phyloP scores from a whole-genome alignment of 2,329 filamentous ascomycete species.

The Simplicillium aogashimaense region DNA sequence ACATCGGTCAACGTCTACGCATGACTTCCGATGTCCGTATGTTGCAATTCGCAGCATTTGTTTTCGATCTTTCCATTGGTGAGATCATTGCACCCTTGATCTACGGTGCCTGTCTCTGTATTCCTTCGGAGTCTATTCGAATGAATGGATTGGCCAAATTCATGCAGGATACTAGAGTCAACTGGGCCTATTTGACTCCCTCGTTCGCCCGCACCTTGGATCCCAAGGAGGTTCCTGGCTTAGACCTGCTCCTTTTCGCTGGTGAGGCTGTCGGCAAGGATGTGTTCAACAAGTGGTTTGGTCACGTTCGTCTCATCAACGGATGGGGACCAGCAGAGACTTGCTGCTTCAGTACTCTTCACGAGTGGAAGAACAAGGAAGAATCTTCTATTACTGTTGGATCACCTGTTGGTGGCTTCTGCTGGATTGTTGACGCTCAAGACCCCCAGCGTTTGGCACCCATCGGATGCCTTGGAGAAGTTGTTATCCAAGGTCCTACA shows the following conservation, averaged over 20 bases:
- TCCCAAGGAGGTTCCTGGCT: not conserved
- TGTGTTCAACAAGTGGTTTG: not conserved
- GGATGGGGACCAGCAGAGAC: slow-evolving; percentile 4
- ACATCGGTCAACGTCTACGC: slow-evolving; percentile 4
- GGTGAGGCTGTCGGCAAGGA: slow-evolving; percentile 1
- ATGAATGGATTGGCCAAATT: slow-evolving; percentile 3
- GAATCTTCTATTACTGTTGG: slow-evolving; percentile 5
- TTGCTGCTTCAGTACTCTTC: not conserved
- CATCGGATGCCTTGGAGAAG: slow-evolving; percentile 9
- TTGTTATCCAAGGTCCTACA: slow-evolving; percentile 9
- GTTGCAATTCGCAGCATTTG: slow-evolving; percentile 6
- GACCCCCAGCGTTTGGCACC: slow-evolving; percentile 6
- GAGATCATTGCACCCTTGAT: slow-evolving; percentile 3
- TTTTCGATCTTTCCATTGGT: slow-evolving; percentile 5
- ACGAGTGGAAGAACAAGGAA: not conserved
- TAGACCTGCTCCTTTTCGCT: not conserved
- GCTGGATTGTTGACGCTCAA: slow-evolving; percentile 4
- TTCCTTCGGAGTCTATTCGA: slow-evolving; percentile 6
- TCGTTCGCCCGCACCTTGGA: slow-evolving; percentile 2
- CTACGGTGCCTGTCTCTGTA: slow-evolving; percentile 4
- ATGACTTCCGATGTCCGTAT: not conserved
- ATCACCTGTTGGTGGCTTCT: not conserved
- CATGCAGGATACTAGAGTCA: slow-evolving; percentile 6
- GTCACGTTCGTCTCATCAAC: slow-evolving; percentile 2
- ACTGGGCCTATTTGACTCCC: slow-evolving; percentile 4